Conservation (phyloP, 345 rosid genomes). For the Euphorbia pulcherrima region DNA sequence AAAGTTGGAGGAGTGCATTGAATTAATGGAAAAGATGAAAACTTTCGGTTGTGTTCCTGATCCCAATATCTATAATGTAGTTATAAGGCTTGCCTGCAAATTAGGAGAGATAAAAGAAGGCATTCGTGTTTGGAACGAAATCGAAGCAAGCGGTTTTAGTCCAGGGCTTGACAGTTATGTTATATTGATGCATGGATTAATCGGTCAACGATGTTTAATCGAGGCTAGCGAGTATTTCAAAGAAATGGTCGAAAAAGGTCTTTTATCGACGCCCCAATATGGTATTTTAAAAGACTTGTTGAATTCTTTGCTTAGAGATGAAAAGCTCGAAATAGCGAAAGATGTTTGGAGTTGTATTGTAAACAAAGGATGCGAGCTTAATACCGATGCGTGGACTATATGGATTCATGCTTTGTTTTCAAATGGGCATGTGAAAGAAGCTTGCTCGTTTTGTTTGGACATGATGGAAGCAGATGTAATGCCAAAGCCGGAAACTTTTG, state of each 20-base stretch:
- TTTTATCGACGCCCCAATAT: constrained; percentile 61
- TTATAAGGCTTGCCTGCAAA: constrained; percentile 72
- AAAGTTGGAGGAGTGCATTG: constrained; percentile 61
- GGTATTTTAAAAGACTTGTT: constrained; percentile 64
- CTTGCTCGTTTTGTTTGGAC: constrained; percentile 78
- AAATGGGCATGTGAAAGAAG: constrained; percentile 76
- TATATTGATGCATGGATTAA: constrained; percentile 65
- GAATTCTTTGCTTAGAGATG: constrained; percentile 57
- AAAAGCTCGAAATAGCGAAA: constrained; percentile 72
- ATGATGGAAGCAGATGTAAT: constrained; percentile 85
- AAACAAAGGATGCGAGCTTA: constrained; percentile 67
- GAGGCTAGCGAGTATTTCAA: constrained; percentile 69
- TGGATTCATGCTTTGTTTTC: constrained; percentile 92
- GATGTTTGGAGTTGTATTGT: constrained; percentile 74
- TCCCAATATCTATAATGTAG: constrained; percentile 50
- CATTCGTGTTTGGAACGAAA: constrained; percentile 60
- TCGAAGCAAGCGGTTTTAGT: constrained; percentile 59
- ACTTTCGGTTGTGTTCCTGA: constrained; percentile 54
- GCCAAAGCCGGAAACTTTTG: constrained; percentile 85
- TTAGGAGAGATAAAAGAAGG: constrained; percentile 66
- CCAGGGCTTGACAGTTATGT: constrained; percentile 75
- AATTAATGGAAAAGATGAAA: constrained; percentile 56
- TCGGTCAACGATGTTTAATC: constrained; percentile 50
- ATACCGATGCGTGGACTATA: constrained; percentile 73
- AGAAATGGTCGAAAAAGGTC: constrained; percentile 78